Percentiles rank a stretch among this genome's conserved stretches.
phyloP scores from a whole-genome alignment of 1,284 basidiomycete species.

The Leccinum variabile region DNA sequence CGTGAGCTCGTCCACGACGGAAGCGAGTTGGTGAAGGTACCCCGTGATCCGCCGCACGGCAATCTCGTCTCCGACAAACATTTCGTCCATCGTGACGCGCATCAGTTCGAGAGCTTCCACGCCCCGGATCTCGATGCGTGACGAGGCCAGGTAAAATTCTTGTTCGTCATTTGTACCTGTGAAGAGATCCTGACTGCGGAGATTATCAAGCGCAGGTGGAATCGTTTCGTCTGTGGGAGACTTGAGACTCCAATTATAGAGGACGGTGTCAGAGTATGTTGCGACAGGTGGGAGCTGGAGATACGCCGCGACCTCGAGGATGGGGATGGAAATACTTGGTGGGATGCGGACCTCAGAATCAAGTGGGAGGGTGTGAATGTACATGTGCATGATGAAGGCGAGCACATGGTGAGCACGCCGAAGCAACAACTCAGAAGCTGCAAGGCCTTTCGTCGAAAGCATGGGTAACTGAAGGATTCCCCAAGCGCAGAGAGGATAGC shows the following conservation, averaged over 20 bases:
- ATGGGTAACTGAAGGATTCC: constrained; percentile 38
- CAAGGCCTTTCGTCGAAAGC: constrained; percentile 38
- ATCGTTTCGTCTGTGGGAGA: constrained; percentile 14
- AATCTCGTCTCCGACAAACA: constrained; percentile 83
- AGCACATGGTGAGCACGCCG: constrained; percentile 86
- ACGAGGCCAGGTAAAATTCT: constrained; percentile 87
- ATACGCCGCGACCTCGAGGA: constrained; percentile 72
- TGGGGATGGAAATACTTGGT: constrained; percentile 71
- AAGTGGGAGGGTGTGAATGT: constrained; percentile 76
- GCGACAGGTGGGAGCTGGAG: constrained; percentile 88
- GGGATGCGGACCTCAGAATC: constrained; percentile 63
- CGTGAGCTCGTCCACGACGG: constrained; percentile 67
- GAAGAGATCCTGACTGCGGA: constrained; percentile 71
- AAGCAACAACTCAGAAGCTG: constrained; percentile 61
- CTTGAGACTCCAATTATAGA: constrained; percentile 86
- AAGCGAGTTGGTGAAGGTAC: constrained; percentile 69
- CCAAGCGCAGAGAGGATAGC: constrained; percentile 1
- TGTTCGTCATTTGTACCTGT: constrained; percentile 84
- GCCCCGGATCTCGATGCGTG: constrained; percentile 90
- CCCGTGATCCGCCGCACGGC: constrained; percentile 71
- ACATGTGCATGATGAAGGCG: constrained; percentile 85
- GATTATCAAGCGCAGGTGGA: constrained; percentile 48
- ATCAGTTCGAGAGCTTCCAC: constrained; percentile 85
- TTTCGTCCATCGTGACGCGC: constrained; percentile 88
- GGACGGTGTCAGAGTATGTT: constrained; percentile 91